Evolutionary conservation across 2,329 filamentous ascomycete genomes (phyloP).

Genomic region (Monilinia polystroma): DNA sequence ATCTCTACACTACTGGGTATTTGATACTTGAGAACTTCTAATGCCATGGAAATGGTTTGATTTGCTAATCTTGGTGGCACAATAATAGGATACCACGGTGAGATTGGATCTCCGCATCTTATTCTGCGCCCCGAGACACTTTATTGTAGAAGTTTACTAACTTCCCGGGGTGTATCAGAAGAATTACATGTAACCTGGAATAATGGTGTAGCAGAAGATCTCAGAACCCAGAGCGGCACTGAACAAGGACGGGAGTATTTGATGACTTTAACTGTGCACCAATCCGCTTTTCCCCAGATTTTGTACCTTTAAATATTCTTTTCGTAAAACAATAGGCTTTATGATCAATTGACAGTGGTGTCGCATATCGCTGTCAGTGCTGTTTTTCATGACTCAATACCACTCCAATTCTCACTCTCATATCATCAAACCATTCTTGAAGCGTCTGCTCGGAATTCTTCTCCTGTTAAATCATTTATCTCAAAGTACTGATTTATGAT

Average conservation of each 20-base stretch:
- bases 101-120: not conserved
- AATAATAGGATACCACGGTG: not conserved
- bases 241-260: too few species aligned
- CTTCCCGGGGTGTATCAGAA: too few species aligned
- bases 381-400: not conserved
- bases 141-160: not conserved
- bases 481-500: not conserved
- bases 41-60: not conserved
- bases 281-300: too few species aligned
- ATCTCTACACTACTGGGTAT: not conserved
- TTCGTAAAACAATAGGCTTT: not conserved
- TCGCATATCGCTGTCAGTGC: not conserved
- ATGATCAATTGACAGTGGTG: not conserved
- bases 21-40: not conserved
- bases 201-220: too few species aligned
- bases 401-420: not conserved
- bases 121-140: too few species aligned
- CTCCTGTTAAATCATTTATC: not conserved
- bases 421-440: not conserved
- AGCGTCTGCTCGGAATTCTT: not conserved
- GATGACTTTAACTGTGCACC: too few species aligned
- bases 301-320: too few species aligned
- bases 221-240: too few species aligned
- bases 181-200: too few species aligned
- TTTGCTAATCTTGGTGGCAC: not conserved